Percentiles rank a stretch among this genome's conserved stretches.
phyloP scores from a whole-genome alignment of 2,329 filamentous ascomycete species.

The Dactylellina haptotyla region DNA sequence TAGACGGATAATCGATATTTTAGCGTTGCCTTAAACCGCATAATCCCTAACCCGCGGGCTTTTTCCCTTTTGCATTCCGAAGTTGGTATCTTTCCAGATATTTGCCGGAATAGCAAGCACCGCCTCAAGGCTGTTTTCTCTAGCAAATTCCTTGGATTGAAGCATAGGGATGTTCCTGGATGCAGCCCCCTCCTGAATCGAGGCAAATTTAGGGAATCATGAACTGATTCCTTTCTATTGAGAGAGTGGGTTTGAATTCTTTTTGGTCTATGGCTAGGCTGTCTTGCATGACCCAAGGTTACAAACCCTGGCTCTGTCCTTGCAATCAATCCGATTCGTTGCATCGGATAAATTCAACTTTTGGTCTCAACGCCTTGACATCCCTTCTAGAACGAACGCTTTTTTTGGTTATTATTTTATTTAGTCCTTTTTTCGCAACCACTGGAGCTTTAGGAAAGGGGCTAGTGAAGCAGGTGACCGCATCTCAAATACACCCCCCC shows the following conservation, averaged over 20 bases:
- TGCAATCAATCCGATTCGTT: constrained; percentile 54
- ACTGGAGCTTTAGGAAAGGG: constrained; percentile 10
- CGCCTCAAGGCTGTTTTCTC: constrained; percentile 12
- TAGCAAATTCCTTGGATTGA: constrained; percentile 11
- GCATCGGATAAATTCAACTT: constrained; percentile 52
- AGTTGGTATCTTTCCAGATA: constrained; percentile 31
- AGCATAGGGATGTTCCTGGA: constrained; percentile 13
- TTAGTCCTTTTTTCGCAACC: neutral
- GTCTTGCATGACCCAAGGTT: constrained; percentile 45
- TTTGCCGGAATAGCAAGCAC: constrained; percentile 35
- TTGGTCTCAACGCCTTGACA: constrained; percentile 25
- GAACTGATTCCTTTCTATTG: constrained; percentile 10
- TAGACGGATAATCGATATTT: constrained; percentile 63
- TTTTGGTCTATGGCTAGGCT: constrained; percentile 20
- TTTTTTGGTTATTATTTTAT: neutral
- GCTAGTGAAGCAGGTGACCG: constrained; percentile 43
- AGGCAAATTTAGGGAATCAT: constrained; percentile 29
- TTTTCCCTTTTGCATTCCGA: neutral
- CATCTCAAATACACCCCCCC: constrained; percentile 10
- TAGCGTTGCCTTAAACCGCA: no score
- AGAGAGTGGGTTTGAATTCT: constrained; percentile 15
- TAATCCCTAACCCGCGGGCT: constrained; percentile 8
- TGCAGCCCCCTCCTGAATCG: constrained; percentile 11
- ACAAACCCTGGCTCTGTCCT: constrained; percentile 32
- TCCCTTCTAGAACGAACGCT: constrained; percentile 44